Evolutionary conservation across 164 flowering plant species (phyloP), one percentile per base, ranked within the genome.

Genomic region (Stephania yunnanensis): DNA sequence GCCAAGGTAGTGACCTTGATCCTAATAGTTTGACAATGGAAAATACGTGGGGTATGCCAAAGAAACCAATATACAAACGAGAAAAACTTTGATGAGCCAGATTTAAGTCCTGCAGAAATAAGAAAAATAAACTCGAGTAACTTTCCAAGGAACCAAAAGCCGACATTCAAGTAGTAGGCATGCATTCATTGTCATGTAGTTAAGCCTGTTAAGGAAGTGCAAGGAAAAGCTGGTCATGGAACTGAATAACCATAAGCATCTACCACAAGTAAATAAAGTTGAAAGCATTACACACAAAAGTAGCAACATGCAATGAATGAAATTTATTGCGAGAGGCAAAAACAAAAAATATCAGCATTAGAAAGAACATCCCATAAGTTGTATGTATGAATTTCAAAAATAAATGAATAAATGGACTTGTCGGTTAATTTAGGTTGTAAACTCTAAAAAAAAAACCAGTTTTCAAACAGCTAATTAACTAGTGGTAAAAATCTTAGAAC

Each of bases 1-100:
- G 97, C 97, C 97, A 96, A 36, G 99, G 99, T 83, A 96, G 84
- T 68, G 99, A 96, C 80, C 97, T 88, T n/a, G 94, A 81, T 48
- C 98, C 98, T 58, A 96, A 86, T 76, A 96, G 94, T 80, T 87
- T 86, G 69, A 88, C 91, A 53, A 92, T 84, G 68, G 97, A 83
- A 80, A 87, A 85, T 87, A 96, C 88, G 83, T 96, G 99, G 68
- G 98, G 95, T 48, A 91, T 82, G 67, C 99, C 99, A 80, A 96
- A 89, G 81, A 96, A 96, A 22, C 92, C 97, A 88, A 91, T 88
- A 73, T 94, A 88, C 69, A 96, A 75, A 48, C 94, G 87, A 46
- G 93, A 93, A 89, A 89, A 90, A 83, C 92, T 91, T 81, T 96
- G 98, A 84, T 96, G 91, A 31, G 99, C 99, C 76, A 87, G 78